phyloP scores from a whole-genome alignment of 805 yeast genomes.

The Saccharomycopsis fodiens region DNA sequence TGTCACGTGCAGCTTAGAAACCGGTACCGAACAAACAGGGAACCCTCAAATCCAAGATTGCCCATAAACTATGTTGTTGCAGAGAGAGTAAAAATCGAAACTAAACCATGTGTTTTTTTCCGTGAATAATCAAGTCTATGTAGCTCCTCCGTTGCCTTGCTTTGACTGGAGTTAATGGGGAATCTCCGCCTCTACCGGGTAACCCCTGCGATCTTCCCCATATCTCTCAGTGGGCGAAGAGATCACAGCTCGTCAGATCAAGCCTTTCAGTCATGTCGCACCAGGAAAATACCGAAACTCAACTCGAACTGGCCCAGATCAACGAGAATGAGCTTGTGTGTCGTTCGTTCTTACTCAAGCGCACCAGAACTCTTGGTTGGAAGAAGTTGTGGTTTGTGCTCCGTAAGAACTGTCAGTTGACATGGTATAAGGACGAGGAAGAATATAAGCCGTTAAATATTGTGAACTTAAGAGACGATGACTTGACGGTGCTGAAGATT shows the following conservation, averaged over 20 bases:
- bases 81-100: too few relatives aligned
- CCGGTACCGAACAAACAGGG: too few relatives aligned
- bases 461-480: constrained; percentile 15
- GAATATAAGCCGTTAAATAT: constrained; percentile 19
- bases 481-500: constrained; percentile 15
- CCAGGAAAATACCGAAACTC: too few relatives aligned
- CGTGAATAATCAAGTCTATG: background rate
- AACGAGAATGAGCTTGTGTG: constrained; percentile 20
- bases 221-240: background rate
- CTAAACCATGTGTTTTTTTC: too few relatives aligned
- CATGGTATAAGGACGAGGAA: constrained; percentile 19
- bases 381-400: constrained; percentile 20
- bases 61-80: too few relatives aligned
- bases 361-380: constrained; percentile 15
- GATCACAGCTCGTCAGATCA: background rate
- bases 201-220: too few relatives aligned
- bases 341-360: constrained; percentile 15
- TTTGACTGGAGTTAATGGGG: background rate
- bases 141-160: background rate
- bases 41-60: too few relatives aligned
- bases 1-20: too few relatives aligned
- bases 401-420: constrained; percentile 14
- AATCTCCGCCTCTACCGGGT: too few relatives aligned
- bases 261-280: too few relatives aligned
- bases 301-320: constrained; percentile 10